Conservation (phyloP, 441 rosid species). For the Gossypium lobatum region DNA sequence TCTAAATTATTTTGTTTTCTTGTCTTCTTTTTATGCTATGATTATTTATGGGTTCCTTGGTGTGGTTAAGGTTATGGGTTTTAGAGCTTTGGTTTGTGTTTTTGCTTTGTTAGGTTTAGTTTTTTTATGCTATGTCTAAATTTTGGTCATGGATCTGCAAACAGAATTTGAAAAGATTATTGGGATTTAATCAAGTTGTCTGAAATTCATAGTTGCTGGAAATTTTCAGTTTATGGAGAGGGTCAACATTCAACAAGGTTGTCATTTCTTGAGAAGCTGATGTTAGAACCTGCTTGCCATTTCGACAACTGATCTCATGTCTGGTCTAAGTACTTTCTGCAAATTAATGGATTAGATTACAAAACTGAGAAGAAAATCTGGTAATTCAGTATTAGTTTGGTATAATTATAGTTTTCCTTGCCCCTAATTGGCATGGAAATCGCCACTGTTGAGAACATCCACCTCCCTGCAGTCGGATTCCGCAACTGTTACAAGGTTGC, state of each 20-base stretch:
- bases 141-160: slow-evolving; percentile 9
- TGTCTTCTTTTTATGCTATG: neutral
- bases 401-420: slow-evolving; percentile 7
- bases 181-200: slow-evolving; percentile 20
- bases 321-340: neutral
- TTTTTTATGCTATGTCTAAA: neutral
- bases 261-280: slow-evolving; percentile 7
- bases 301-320: neutral
- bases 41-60: neutral
- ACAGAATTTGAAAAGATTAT: neutral
- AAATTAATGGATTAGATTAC: neutral
- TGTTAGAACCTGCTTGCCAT: neutral
- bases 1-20: neutral
- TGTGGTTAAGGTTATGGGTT: slow-evolving; percentile 9
- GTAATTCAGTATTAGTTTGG: neutral
- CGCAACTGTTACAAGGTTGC: slow-evolving; percentile 46
- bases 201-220: slow-evolving; percentile 11
- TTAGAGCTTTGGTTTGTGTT: slow-evolving; percentile 8
- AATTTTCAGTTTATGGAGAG: neutral
- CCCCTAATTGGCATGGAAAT: slow-evolving; percentile 44
- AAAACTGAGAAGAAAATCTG: slow-evolving; percentile 12
- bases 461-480: slow-evolving; percentile 24
- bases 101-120: neutral
- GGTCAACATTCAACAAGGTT: neutral
- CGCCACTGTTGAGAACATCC: slow-evolving; percentile 22